A percentile compares a stretch with the other conserved stretches of the same genome.
phyloP scores from a whole-genome alignment of 2,329 filamentous ascomycete species.

The Scedosporium boydii region DNA sequence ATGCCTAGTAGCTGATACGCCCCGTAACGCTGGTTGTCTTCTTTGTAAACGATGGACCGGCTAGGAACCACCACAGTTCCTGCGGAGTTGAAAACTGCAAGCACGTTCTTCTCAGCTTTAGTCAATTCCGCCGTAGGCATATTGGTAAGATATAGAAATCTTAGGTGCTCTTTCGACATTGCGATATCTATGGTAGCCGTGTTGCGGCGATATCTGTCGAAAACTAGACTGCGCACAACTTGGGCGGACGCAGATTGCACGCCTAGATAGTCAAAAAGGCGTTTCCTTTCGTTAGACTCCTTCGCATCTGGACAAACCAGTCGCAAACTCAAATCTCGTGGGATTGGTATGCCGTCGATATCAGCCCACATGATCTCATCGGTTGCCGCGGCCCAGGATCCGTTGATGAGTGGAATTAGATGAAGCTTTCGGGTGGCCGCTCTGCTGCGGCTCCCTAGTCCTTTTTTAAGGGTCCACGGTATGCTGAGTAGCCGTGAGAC shows the following conservation, averaged over 20 bases:
- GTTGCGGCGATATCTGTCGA: neutral
- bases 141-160: constrained; percentile 2
- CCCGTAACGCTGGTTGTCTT: constrained; percentile 2
- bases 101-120: neutral
- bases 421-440: no score
- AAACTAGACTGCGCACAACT: neutral
- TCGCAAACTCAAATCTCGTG: neutral
- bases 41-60: neutral
- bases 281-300: neutral
- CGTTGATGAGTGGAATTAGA: neutral
- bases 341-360: neutral
- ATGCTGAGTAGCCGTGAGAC: no score
- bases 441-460: no score
- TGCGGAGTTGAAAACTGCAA: neutral
- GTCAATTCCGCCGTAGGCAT: neutral
- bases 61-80: neutral
- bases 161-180: neutral
- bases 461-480: no score
- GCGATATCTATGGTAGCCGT: neutral
- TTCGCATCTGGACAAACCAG: neutral
- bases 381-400: neutral
- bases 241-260: neutral
- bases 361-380: neutral
- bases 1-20: neutral
- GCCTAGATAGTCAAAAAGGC: neutral